Base-by-base conservation (phyloP, 441 rosid genomes). In the Pelargonium myrrhifolium region DNA sequence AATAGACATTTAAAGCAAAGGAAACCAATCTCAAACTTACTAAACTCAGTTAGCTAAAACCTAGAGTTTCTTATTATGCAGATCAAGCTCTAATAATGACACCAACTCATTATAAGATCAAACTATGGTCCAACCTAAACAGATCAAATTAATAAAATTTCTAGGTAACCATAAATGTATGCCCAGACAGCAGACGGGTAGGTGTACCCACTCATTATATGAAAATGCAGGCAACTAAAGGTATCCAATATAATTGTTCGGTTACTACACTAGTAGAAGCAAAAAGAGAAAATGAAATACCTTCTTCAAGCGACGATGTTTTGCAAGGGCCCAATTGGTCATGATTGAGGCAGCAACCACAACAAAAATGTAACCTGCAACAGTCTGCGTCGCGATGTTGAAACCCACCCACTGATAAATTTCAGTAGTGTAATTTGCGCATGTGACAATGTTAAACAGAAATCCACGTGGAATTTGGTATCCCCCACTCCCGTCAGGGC, bases 271-370 rank as follows among this genome's bases (percentile, higher is more conserved):
- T 4, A 47, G 22, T 53, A 51, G 8, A 11, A 3, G 40, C 9
- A 1, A 43, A 49, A 7, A 62, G 9, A 63, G 11, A 9, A 53
- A 21, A 31, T 55, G 14, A 17, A 15, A 68, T 82, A 92, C 98
- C 96, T 92, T 88, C 80, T 76, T 89, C 83, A 92, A 72, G 43
- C 96, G 86, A 10, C 87, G 81, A 72, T 93, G 98, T 84, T 93
- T 93, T 53, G 93, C 86, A 49, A 93, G 93, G 69, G 96, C 98
- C 98, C 96, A 89, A 24, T 91, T 91, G 68, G 92, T 89, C 98
- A 93, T 93, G 79, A 91, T 93, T 35, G 66, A 6, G 71, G 96
- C 20, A 0, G 96, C 98, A 60, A 89, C 97, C 71, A 81, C 79
- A 6, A 87, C 84, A 78, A 93, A 93, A 64, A 91, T 65, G 12